A percentile compares a stretch with the other conserved stretches of the same genome.
Conservation (phyloP, 2,329 filamentous ascomycete genomes). For the Phaeosphaeriaceae sp. region DNA sequence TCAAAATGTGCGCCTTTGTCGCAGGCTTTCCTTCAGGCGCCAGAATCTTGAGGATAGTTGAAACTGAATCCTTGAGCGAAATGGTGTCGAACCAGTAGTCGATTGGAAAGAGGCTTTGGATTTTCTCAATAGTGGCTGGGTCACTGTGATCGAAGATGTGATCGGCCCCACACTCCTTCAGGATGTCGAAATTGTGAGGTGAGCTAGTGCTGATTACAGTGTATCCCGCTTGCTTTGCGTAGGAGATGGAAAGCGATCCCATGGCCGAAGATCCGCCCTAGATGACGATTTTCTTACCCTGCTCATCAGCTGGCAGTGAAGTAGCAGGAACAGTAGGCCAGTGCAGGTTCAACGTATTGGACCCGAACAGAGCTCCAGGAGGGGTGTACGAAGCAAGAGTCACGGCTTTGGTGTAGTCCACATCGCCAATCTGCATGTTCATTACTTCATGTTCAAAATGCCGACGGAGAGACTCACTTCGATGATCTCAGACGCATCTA, state of each 20-base stretch:
- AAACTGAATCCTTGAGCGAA: constrained; percentile 25
- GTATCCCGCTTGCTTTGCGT: constrained; percentile 33
- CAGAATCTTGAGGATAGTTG: constrained; percentile 31
- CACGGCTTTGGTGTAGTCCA: constrained; percentile 26
- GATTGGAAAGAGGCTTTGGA: constrained; percentile 44
- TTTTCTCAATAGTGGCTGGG: constrained; percentile 44
- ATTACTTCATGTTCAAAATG: constrained; percentile 17
- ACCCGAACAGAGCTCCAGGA: constrained; percentile 28
- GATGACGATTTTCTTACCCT: constrained; percentile 49
- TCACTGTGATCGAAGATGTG: constrained; percentile 50
- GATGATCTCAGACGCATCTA: constrained; percentile 25
- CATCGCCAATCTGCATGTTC: constrained; percentile 27
- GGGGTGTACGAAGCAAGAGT: constrained; percentile 34
- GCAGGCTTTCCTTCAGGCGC: constrained; percentile 26
- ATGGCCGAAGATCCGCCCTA: constrained; percentile 56
- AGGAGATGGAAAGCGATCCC: constrained; percentile 38
- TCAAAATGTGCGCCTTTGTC: constrained; percentile 29
- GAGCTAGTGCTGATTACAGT: constrained; percentile 31
- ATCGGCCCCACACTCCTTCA: constrained; percentile 23
- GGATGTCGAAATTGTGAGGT: constrained; percentile 27
- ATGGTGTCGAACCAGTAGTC: constrained; percentile 55
- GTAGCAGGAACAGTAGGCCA: constrained; percentile 22
- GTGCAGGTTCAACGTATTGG: constrained; percentile 16
- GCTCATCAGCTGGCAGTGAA: constrained; percentile 19
- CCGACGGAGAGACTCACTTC: constrained; percentile 11